Evolutionary conservation across 495 filamentous ascomycete genomes (phyloP).

Genomic region (Tetracladium setigerum): DNA sequence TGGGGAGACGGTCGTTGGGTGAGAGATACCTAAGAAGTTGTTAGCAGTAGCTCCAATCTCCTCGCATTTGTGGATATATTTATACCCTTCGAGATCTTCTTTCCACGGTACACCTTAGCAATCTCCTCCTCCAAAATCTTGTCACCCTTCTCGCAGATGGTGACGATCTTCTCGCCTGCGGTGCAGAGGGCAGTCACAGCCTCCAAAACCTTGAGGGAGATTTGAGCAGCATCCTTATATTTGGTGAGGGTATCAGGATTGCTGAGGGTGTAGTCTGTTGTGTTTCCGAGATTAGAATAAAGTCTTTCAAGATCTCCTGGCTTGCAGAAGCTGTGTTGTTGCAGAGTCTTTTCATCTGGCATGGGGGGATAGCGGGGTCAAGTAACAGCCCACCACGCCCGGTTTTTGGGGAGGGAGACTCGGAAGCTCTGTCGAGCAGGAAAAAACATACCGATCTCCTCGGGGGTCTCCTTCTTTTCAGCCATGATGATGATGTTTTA

Average conservation of each 20-base stretch:
- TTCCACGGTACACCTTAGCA: conserved; percentile 94
- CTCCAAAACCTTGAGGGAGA: conserved; percentile 90
- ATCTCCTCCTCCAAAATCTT: conserved; percentile 90
- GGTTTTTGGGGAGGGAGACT: not conserved
- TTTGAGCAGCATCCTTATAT: conserved; percentile 92
- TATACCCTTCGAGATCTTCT: conserved; percentile 82
- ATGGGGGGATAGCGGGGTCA: conserved; percentile 18
- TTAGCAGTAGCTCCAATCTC: not conserved
- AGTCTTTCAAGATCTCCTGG: not conserved
- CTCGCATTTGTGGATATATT: not conserved
- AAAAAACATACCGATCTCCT: conserved; percentile 34
- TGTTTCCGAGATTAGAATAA: conserved; percentile 5
- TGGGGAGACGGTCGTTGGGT: conserved; percentile 94
- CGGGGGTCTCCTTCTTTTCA: conserved; percentile 23
- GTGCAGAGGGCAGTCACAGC: conserved; percentile 74
- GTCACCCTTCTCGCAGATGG: conserved; percentile 92
- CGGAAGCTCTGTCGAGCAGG: too few relatives aligned
- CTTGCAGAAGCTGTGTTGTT: not conserved
- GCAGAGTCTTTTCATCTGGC: not conserved
- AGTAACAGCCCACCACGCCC: conserved; percentile 11
- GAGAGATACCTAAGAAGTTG: conserved; percentile 27
- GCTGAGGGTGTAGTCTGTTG: conserved; percentile 81
- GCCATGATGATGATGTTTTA: conserved; percentile 16
- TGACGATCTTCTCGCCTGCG: conserved; percentile 83
- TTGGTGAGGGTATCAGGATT: conserved; percentile 98